A percentile compares a stretch with the other conserved stretches of the same genome.
Conservation (phyloP, 352 stramenopile genomes). For the Phytopythium litorale region DNA sequence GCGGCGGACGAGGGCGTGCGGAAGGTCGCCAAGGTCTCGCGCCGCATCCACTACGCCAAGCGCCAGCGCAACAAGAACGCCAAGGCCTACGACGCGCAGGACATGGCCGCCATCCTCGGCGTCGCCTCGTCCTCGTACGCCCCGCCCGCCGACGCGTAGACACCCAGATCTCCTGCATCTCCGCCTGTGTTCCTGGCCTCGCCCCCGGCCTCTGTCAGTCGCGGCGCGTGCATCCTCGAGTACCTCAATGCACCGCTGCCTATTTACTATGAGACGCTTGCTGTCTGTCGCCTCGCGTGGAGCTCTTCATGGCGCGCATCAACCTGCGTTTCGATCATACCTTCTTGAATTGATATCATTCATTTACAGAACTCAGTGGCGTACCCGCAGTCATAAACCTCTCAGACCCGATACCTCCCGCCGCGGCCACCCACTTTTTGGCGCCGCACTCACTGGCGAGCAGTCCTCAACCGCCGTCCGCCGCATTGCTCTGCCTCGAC, state of each 20-base stretch:
- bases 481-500: not conserved
- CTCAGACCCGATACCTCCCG: not conserved
- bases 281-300: too few relatives aligned
- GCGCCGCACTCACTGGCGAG: constrained; percentile 8
- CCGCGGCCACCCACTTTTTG: constrained; percentile 3
- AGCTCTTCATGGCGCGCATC: not conserved
- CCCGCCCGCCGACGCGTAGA: not conserved
- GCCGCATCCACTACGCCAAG: constrained; percentile 77
- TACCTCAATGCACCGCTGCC: not conserved
- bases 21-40: constrained; percentile 31
- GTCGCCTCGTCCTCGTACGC: constrained; percentile 42
- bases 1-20: constrained; percentile 21
- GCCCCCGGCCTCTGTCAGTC: too few relatives aligned
- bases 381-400: not conserved
- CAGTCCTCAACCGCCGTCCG: not conserved
- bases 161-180: too few relatives aligned
- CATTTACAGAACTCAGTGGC: not conserved
- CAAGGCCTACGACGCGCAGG: constrained; percentile 70
- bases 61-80: constrained; percentile 86
- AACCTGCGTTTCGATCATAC: not conserved
- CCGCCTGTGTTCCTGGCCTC: too few relatives aligned
- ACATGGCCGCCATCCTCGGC: constrained; percentile 86
- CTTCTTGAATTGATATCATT: not conserved
- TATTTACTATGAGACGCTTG: not conserved
- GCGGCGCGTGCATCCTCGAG: too few relatives aligned